Evolutionary conservation across 179 eudicot genomes (phyloP).

Genomic region (Spinacia oleracea): DNA sequence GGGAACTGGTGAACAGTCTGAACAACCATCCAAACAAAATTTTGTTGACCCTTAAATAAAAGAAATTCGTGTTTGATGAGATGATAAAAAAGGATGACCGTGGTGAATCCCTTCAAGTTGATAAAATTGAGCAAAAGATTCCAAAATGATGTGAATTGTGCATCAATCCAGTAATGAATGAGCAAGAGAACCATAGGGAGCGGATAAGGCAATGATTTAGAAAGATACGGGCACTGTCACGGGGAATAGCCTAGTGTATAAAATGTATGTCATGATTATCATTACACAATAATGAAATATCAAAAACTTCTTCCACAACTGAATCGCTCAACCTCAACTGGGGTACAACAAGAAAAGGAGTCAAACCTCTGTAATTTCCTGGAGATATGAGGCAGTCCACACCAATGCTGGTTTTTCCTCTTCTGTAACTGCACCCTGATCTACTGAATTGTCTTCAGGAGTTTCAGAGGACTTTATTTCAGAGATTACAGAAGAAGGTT

Average conservation of each 20-base stretch:
- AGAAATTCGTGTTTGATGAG: too few relatives aligned
- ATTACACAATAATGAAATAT: not conserved
- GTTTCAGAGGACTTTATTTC: slow-evolving; percentile 33
- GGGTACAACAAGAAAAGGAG: not conserved
- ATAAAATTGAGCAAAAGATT: not conserved
- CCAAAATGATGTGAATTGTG: not conserved
- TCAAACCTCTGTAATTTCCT: slow-evolving; percentile 61
- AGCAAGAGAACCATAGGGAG: not conserved
- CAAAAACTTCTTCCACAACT: not conserved
- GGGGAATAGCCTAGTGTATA: not conserved
- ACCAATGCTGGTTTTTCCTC: slow-evolving; percentile 52
- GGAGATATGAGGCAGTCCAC: slow-evolving; percentile 72
- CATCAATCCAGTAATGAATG: not conserved
- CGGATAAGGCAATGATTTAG: not conserved
- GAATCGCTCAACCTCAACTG: not conserved
- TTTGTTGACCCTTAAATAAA: too few relatives aligned
- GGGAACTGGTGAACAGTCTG: too few relatives aligned
- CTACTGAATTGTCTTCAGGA: slow-evolving; percentile 35
- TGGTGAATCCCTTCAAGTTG: not conserved
- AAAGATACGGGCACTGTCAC: not conserved
- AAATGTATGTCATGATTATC: not conserved
- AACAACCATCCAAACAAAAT: too few relatives aligned
- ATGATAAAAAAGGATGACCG: too few relatives aligned
- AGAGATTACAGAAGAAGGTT: slow-evolving; percentile 35
- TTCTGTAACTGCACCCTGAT: slow-evolving; percentile 34